Conservation (phyloP, 106 monocot species). For the Dendrobium huoshanense region DNA sequence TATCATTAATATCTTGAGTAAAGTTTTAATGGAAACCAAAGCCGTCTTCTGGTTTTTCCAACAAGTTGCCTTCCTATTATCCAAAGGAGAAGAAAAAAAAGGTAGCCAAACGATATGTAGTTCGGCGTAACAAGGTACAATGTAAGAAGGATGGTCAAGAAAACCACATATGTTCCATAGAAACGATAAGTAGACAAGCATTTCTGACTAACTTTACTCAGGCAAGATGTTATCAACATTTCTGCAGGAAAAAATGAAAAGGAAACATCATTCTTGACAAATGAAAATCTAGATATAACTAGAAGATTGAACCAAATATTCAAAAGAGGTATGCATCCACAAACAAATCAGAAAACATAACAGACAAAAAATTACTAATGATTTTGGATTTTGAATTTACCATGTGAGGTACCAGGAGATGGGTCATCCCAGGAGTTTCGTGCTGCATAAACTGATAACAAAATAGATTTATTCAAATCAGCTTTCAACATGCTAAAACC, state of each 20-base stretch:
- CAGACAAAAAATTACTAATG: neutral
- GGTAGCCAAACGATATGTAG: conserved; percentile 92
- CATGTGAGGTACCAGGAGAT: conserved; percentile 36
- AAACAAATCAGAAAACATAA: neutral
- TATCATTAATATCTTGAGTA: conserved; percentile 31
- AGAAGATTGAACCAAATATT: neutral
- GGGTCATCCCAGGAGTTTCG: conserved; percentile 21
- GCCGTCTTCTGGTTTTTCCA: conserved; percentile 64
- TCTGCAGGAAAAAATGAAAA: conserved; percentile 37
- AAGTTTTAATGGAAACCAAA: conserved; percentile 90
- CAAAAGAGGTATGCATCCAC: neutral
- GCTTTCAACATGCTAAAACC: conserved; percentile 89
- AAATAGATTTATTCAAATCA: conserved; percentile 79
- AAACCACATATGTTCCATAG: conserved; percentile 85
- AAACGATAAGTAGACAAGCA: conserved; percentile 80
- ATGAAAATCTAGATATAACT: neutral
- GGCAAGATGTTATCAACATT: conserved; percentile 58
- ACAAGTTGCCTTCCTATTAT: conserved; percentile 94
- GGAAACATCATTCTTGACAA: neutral
- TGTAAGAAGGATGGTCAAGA: conserved; percentile 79
- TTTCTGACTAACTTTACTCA: conserved; percentile 67
- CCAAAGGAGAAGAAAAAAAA: conserved; percentile 91
- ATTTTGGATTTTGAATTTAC: conserved; percentile 19
- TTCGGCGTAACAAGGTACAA: conserved; percentile 85
- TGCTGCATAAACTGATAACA: conserved; percentile 85